Base-by-base conservation (phyloP, 2,329 filamentous ascomycete species). In the Claviceps sp. region DNA sequence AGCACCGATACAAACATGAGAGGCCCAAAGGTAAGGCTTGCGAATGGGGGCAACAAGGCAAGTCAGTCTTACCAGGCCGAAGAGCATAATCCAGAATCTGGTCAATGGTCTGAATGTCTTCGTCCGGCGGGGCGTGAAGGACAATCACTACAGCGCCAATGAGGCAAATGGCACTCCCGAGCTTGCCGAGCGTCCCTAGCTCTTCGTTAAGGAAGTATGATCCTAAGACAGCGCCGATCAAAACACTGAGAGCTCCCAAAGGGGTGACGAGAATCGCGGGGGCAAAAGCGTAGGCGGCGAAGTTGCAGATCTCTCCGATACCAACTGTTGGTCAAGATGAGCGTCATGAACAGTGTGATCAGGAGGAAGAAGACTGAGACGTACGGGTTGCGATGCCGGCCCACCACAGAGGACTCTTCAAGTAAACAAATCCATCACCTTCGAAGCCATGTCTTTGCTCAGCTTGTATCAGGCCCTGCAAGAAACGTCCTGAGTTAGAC, bases 211-310 rank as follows among this genome's bases (percentile, higher is more conserved):
- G 73, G 66, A 97, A 95, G 68, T 98, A 97, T 57, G 93, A 90
- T 49, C 93, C 91, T 53, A 98, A 72, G 34, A 98, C 89, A 19
- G 93, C 90, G 58, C 89, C 93, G 63, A 98, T 96, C 58, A 98
- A 75, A 53, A 98, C 94, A 64, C 88, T 93, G 56, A 98, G 77
- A 52, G 93, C 93, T 56, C 93, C 93, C 24, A 98, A 75, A 26
- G 93, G 93, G 5, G 93, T 98, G 42, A 98, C 93, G 50, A 98
- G 78, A 69, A 98, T 98, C n/a, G 93, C 94, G 42, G 93, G 93
- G 58, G 93, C 93, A 70, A 97, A 98, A 7, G 93, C 93, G 67
- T 98, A 98, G 56, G 93, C 93, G 49, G 90, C 90, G 66, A 98
- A 98, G 70, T 98, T 98, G 71, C 89, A 94, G 54, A 96, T 74